These are phyloP conservation scores for Phytomonas sp. DNA, from an alignment of 208 protist genomes.

Conservation along the genomic window DNA sequence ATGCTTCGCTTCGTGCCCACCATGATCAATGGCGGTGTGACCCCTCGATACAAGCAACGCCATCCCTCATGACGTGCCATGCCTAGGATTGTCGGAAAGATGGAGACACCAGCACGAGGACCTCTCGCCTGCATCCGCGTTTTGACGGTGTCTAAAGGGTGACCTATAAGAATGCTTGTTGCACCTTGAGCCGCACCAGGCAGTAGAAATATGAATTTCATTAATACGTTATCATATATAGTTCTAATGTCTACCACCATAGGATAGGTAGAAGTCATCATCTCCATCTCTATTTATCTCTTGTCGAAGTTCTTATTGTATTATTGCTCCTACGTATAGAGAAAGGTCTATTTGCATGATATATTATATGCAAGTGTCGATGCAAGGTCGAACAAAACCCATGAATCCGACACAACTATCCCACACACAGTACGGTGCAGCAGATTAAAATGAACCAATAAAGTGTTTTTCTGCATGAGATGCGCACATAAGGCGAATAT, in stretches of 20 bases:
- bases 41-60: conserved; percentile 75
- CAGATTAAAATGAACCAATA: neutral
- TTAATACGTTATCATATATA: neutral
- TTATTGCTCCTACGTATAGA: neutral
- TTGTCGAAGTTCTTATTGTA: neutral
- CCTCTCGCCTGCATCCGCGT: conserved; percentile 79
- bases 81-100: conserved; percentile 38
- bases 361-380: neutral
- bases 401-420: neutral
- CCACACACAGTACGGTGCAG: neutral
- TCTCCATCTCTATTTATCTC: neutral
- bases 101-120: conserved; percentile 27
- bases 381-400: neutral
- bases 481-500: neutral
- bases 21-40: conserved; percentile 70
- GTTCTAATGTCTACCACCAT: neutral
- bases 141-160: conserved; percentile 87
- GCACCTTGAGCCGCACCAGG: conserved; percentile 74
- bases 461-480: neutral
- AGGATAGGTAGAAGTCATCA: neutral
- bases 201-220: conserved; percentile 19
- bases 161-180: conserved; percentile 57
- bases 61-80: conserved; percentile 56
- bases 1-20: conserved; percentile 74
- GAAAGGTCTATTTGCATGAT: neutral